Base-by-base conservation (phyloP, 176 grass and related monocot species). In the Phragmites australis region DNA sequence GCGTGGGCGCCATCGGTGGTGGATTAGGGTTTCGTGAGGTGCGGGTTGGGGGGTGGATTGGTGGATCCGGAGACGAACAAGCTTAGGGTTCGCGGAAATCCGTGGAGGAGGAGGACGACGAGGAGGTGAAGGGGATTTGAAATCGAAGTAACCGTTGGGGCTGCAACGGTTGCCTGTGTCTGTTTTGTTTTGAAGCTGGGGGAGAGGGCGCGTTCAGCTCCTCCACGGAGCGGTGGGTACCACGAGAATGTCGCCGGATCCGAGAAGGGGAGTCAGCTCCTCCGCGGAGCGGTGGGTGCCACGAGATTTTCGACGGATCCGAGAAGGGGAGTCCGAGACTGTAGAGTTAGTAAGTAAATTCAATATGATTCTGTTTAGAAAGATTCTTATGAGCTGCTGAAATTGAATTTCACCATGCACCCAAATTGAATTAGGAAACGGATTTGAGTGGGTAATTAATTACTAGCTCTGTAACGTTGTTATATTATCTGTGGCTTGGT, bases 1-100 rank as follows among this genome's bases (percentile, higher is more conserved):
- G 91, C 11, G 89, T 97, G 13, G 80, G 80, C 6, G 87, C 94
- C 90, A 93, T 93, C 34, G 32, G 37, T 11, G 65, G 30, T 42
- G 75, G 18, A 11, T 42, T 48, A 70, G 85, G 68, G 59, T 79
- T 81, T 47, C 43, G 56, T 8, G n/a, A 70, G 40, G 57, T 5
- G 59, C 2, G 44, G n/a, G 42, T 2, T 42, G 49, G 70, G 70
- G 17, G 37, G 48, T 40, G 18, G 23, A 37, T 54, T 14, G 18
- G 47, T 5, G 46, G 68, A 62, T 70, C 79, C 21, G 70, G 30
- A 17, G 62, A 3, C 19, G 45, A 51, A 47, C 43, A 43, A 64
- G 57, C 8, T 61, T 13, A 60, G 34, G 55, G 16, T 60, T 42
- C 1, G 32, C 2, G 42, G 32, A 47, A 75, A 34, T 42, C 53